Evolutionary conservation across 768 basidiomycete genomes (phyloP), one percentile per base, ranked within the genome.

Genomic region (Leccinum fibrillosum): DNA sequence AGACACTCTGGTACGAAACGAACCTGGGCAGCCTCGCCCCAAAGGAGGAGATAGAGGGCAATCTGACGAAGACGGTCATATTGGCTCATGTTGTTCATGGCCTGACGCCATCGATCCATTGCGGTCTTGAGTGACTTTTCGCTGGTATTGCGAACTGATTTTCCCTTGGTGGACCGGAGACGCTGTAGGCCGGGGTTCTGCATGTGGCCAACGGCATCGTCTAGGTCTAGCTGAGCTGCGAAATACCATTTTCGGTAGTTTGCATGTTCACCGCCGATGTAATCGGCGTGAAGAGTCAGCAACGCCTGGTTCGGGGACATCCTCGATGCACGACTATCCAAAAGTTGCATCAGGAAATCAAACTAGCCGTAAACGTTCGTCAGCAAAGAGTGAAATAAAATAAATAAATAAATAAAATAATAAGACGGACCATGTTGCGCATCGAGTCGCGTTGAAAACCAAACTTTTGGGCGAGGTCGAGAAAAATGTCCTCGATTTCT

Each of bases 241-340:
- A 98, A 99, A 77, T 99, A 99, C 97, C 97, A 98, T 77, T 98
- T 98, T 60, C 97, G 91, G 77, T 98, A 98, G 78, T 98, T 98
- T 52, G 97, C 93, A 67, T 98, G 89, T 73, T 96, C 91, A 3
- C 97, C 97, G 21, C 97, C 97, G 66, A 99, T 98, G 74, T 98
- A 99, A 73, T 98, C 97, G 57, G 96, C 97, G 67, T 99, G 97
- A 2, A 99, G 82, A 0, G 95, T 98, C 55, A 97, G 80, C 23
- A 98, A 78, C 1, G 97, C 97, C 70, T 96, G 93, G 69, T 93
- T 90, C 10, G 97, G 95, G 0, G 93, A 88, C 96, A 98, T 98
- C 47, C 97, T 86, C 3, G 95, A 98, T 4, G 96, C 92, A 59
- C 97, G 86, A 68, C 93, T 95, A 76, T 99, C 97, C 62, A 99